A percentile compares a stretch with the other conserved stretches of the same genome.
These are phyloP conservation scores for Dinochytrium kinnereticum DNA, from an alignment of 371 early-diverging fungal species.

Conservation along the genomic window DNA sequence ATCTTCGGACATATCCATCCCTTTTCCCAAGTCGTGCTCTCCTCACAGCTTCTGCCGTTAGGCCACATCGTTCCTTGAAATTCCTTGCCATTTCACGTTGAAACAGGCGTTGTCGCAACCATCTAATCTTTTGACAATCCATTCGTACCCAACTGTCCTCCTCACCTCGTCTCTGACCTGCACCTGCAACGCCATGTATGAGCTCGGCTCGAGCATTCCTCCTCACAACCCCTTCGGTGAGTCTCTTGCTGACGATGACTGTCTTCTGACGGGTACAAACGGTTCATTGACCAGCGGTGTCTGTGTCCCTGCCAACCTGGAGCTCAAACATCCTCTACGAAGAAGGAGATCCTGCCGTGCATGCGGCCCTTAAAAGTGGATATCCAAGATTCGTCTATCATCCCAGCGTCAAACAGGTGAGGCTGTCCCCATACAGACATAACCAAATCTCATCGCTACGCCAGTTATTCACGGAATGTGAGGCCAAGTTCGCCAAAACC, in stretches of 20 bases:
- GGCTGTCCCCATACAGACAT: not conserved
- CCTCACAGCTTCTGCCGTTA: no score
- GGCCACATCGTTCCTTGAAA: no score
- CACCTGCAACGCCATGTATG: no score
- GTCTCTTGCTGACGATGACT: not conserved
- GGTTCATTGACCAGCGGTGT: constrained; percentile 66
- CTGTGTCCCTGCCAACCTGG: constrained; percentile 93
- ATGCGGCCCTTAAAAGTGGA: constrained; percentile 58
- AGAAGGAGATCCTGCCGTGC: constrained; percentile 78
- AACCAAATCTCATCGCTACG: not conserved
- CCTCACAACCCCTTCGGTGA: not conserved
- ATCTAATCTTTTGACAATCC: no score
- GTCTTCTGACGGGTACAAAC: not conserved
- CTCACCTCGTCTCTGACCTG: no score
- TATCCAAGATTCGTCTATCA: constrained; percentile 94
- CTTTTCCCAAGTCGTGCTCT: no score
- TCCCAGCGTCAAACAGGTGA: constrained; percentile 72
- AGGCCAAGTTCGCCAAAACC: constrained; percentile 61
- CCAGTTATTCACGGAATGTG: constrained; percentile 57
- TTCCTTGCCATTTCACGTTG: no score
- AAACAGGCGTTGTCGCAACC: no score
- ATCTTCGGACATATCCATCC: no score
- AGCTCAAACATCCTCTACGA: constrained; percentile 90
- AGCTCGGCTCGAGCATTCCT: not conserved
- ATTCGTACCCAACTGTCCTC: no score